Evolutionary conservation across 2,329 filamentous ascomycete genomes (phyloP).

Genomic region (Trichoderma breve): DNA sequence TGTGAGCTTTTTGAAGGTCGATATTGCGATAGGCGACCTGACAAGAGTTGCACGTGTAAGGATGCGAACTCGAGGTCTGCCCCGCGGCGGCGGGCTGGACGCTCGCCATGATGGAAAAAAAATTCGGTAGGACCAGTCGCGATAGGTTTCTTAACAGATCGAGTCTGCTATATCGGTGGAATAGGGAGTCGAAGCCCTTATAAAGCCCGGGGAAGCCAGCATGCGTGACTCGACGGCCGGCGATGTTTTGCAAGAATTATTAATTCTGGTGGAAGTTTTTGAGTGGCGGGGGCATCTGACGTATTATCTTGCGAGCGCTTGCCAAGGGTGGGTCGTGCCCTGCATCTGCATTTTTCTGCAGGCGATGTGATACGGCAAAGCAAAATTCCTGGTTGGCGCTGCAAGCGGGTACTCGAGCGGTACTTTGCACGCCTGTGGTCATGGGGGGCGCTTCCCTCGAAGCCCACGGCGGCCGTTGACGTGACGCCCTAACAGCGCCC

Average conservation of each 20-base stretch:
- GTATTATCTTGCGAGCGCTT: constrained; percentile 12
- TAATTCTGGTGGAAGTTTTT: constrained; percentile 29
- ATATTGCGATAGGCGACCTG: constrained; percentile 94
- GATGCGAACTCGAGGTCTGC: constrained; percentile 59
- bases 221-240: constrained; percentile 9
- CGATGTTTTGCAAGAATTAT: constrained; percentile 23
- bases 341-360: constrained; percentile 16
- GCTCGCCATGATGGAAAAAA: constrained; percentile 45
- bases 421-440: background rate
- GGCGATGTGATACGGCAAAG: background rate
- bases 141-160: background rate
- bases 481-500: background rate
- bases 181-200: background rate
- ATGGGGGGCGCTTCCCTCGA: background rate
- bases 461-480: background rate
- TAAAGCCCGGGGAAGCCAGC: background rate
- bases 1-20: constrained; percentile 89
- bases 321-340: constrained; percentile 19
- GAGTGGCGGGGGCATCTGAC: constrained; percentile 30
- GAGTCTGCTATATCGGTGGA: background rate
- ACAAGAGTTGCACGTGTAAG: constrained; percentile 97
- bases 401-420: background rate
- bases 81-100: constrained; percentile 33
- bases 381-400: background rate
- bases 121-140: background rate